Evolutionary conservation across 2,329 filamentous ascomycete genomes (phyloP).

Genomic region (Aspergillus luchuensis): DNA sequence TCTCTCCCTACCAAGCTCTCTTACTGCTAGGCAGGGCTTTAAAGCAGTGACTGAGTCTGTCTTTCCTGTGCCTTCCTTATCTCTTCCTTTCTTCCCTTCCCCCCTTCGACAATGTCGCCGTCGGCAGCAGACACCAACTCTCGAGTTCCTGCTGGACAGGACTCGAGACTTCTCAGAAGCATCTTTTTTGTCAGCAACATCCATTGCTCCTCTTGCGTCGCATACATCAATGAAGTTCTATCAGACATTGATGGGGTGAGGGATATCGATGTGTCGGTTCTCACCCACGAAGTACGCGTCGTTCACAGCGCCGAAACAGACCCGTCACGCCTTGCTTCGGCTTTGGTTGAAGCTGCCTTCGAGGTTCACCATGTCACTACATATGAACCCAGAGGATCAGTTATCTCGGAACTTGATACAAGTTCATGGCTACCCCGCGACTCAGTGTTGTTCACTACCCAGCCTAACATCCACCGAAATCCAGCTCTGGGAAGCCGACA

Average conservation of each 20-base stretch:
- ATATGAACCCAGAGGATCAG: conserved; percentile 33
- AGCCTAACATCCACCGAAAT: conserved; percentile 22
- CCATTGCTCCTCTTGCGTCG: conserved; percentile 52
- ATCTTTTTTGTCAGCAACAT: conserved; percentile 51
- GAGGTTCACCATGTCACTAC: conserved; percentile 50
- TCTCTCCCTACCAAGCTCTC: too few relatives aligned
- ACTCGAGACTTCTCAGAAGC: conserved; percentile 23
- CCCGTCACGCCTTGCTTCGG: conserved; percentile 37
- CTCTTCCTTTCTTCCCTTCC: neutral
- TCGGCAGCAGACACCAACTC: conserved; percentile 5
- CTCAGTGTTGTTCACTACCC: conserved; percentile 26
- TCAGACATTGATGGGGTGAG: conserved; percentile 37
- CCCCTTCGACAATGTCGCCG: conserved; percentile 21
- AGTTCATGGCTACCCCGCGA: conserved; percentile 33
- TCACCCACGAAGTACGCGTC: conserved; percentile 48
- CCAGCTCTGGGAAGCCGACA: conserved; percentile 33
- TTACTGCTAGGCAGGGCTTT: too few relatives aligned
- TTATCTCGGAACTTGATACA: conserved; percentile 41
- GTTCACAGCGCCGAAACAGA: conserved; percentile 37
- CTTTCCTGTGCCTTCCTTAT: neutral
- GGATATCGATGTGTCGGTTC: conserved; percentile 45
- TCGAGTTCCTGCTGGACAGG: conserved; percentile 16
- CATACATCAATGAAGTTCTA: conserved; percentile 49
- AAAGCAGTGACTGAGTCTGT: neutral
- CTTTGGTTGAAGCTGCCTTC: conserved; percentile 49